Evolutionary conservation across 2,329 filamentous ascomycete species (phyloP).

Genomic region (Phoma sp.): DNA sequence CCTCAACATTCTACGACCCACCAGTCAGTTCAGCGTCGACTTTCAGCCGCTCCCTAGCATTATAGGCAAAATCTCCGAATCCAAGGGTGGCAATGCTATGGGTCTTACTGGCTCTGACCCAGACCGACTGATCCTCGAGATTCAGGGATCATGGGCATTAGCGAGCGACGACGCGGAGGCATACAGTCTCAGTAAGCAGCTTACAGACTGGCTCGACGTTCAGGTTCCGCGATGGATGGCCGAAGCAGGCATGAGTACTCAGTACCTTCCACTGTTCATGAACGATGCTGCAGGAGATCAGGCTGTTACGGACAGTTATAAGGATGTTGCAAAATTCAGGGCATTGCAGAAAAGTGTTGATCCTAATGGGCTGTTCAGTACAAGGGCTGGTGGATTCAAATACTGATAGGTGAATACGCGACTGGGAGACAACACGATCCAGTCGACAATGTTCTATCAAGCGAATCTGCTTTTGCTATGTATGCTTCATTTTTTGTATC

Average conservation of each 20-base stretch:
- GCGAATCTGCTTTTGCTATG: too few species aligned
- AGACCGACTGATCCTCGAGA: slow-evolving; percentile 30
- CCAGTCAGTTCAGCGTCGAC: slow-evolving; percentile 30
- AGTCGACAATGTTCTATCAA: too few species aligned
- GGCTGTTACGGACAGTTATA: slow-evolving; percentile 27
- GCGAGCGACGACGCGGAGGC: slow-evolving; percentile 22
- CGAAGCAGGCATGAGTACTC: slow-evolving; percentile 26
- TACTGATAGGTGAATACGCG: slow-evolving; percentile 10
- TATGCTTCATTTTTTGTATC: too few species aligned
- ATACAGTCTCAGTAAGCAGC: slow-evolving; percentile 20
- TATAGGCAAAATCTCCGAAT: slow-evolving; percentile 24
- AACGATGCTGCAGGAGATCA: slow-evolving; percentile 35
- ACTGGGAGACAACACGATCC: too few species aligned
- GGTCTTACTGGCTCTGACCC: slow-evolving; percentile 28
- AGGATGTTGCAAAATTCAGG: slow-evolving; percentile 26
- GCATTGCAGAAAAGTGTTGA: slow-evolving; percentile 28
- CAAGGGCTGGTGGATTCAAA: slow-evolving; percentile 30
- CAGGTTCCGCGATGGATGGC: slow-evolving; percentile 30
- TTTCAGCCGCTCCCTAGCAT: slow-evolving; percentile 31
- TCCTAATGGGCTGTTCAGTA: slow-evolving; percentile 28
- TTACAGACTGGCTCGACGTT: slow-evolving; percentile 32
- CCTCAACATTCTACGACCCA: slow-evolving; percentile 22
- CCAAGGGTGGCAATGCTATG: slow-evolving; percentile 35
- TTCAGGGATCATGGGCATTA: slow-evolving; percentile 27
- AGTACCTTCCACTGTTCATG: slow-evolving; percentile 31